phyloP scores from a whole-genome alignment of 1,284 basidiomycete genomes.

The Agaricales sp. region DNA sequence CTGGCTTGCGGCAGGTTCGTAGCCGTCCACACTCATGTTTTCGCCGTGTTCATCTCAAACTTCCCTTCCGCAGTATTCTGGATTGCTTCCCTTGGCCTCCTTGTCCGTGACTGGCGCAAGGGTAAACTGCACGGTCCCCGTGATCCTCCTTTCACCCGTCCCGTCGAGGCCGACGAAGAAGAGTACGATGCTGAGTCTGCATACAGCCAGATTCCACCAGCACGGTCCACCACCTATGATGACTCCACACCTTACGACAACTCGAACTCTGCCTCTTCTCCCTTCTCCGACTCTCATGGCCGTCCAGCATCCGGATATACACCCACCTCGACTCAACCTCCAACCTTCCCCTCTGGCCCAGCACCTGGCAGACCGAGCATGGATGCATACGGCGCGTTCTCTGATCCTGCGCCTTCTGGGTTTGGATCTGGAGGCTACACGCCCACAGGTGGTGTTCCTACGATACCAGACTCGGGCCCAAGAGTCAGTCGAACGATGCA shows the following conservation, averaged over 20 bases:
- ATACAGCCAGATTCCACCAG: constrained; percentile 32
- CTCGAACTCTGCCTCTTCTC: constrained; percentile 28
- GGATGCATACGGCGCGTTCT: constrained; percentile 82
- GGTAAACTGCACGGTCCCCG: constrained; percentile 49
- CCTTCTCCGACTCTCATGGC: constrained; percentile 40
- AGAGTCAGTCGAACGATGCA: constrained; percentile 80
- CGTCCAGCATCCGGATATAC: constrained; percentile 22
- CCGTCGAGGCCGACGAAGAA: constrained; percentile 34
- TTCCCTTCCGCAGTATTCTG: constrained; percentile 41
- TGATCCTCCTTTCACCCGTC: constrained; percentile 60
- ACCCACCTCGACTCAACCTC: constrained; percentile 21
- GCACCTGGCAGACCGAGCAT: constrained; percentile 50
- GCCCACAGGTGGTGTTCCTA: constrained; percentile 14
- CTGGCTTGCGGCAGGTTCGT: constrained; percentile 68
- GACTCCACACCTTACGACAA: too few species aligned
- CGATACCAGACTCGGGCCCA: constrained; percentile 28
- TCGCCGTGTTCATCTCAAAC: constrained; percentile 8
- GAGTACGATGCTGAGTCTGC: constrained; percentile 39
- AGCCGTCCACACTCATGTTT: background rate
- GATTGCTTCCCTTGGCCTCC: constrained; percentile 49
- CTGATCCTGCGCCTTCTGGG: constrained; percentile 68
- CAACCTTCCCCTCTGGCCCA: constrained; percentile 23
- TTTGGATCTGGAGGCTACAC: constrained; percentile 26
- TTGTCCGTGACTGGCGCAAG: constrained; percentile 64
- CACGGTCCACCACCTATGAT: constrained; percentile 23